Evolutionary conservation across 495 filamentous ascomycete genomes (phyloP), one percentile per base, ranked within the genome.

Genomic region (Neurospora sp.): DNA sequence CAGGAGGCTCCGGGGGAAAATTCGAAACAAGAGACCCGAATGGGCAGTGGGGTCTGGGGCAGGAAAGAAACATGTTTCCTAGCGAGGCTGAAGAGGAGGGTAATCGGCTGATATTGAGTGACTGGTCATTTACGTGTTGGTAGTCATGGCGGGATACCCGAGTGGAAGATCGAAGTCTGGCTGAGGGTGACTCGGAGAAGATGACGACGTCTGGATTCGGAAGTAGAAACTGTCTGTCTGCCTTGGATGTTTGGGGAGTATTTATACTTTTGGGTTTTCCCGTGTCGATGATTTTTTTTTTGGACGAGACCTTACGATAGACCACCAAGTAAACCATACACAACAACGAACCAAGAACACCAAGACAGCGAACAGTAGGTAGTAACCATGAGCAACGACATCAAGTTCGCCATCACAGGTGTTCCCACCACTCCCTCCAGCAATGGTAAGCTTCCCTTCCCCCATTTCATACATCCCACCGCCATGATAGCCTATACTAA

Each of bases 371-470:
- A 18, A 22, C 22, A 69, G 39, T 3, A 27, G 2, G 2, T 27
- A 31, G 27, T 42, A 38, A 72, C 2, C 69, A 78, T 76, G 77
- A 78, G 75, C 72, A 74, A 39, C 31, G 75, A 80, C 72, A 65
- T 77, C 39, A 61, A 61, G 6, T 31, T 61, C 4, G 74, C 75
- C 35, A 76, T 80, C 68, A 80, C 78, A 0, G 78, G 77, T 8
- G 73, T 78, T 20, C 78, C 78, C 31, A 76, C 78, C 31, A 75
- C 75, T 39, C 75, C 77, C 0, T 77, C 70, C 38, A 10, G 70
- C 4, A 48, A 75, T 68, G 76, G 76, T 74, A 69, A 68, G 20
- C 31, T 31, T 70, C 18, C 14, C 59, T 39, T 12, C 7, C 31
- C 31, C 46, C 2, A 8, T 12, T 22, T 7, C 16, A 7, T 48